Conservation (phyloP, 768 basidiomycete species). For the Amanita subjunquillea region DNA sequence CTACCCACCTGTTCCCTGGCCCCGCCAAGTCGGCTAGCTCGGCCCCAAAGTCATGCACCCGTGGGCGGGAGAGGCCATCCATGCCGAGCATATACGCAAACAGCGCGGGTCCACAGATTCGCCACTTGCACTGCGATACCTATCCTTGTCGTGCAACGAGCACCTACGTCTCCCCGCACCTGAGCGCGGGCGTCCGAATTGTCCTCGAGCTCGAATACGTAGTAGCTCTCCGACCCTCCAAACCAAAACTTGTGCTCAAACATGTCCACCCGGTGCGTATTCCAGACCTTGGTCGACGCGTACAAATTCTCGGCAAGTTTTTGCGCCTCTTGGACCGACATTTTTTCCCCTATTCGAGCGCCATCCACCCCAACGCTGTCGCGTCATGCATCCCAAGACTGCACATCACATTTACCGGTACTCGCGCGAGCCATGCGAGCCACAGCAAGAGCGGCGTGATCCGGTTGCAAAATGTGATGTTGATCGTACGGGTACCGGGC, state of each 20-base stretch:
- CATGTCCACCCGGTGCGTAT: slow-evolving; percentile 63
- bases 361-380: slow-evolving; percentile 99
- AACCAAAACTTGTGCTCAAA: slow-evolving; percentile 90
- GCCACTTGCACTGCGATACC: slow-evolving; percentile 93
- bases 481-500: slow-evolving; percentile 56
- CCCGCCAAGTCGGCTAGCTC: no score
- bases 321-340: slow-evolving; percentile 72
- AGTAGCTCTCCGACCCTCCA: slow-evolving; percentile 87
- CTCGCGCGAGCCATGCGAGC: slow-evolving; percentile 81
- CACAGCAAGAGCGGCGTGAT: slow-evolving; percentile 78
- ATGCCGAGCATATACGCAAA: slow-evolving; percentile 93
- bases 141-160: slow-evolving; percentile 97
- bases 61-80: slow-evolving; percentile 19
- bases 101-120: slow-evolving; percentile 91
- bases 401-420: slow-evolving; percentile 95
- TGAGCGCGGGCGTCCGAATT: slow-evolving; percentile 87
- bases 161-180: slow-evolving; percentile 88
- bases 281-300: slow-evolving; percentile 86
- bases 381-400: slow-evolving; percentile 93
- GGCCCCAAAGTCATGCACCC: no score
- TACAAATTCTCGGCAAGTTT: slow-evolving; percentile 79
- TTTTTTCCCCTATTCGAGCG: slow-evolving; percentile 77
- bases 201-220: slow-evolving; percentile 90
- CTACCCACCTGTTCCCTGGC: slow-evolving; percentile 25
- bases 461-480: slow-evolving; percentile 77